A percentile compares a stretch with the other conserved stretches of the same genome.
Conservation (phyloP, 805 yeast species). For the Dipodascus geniculatus region DNA sequence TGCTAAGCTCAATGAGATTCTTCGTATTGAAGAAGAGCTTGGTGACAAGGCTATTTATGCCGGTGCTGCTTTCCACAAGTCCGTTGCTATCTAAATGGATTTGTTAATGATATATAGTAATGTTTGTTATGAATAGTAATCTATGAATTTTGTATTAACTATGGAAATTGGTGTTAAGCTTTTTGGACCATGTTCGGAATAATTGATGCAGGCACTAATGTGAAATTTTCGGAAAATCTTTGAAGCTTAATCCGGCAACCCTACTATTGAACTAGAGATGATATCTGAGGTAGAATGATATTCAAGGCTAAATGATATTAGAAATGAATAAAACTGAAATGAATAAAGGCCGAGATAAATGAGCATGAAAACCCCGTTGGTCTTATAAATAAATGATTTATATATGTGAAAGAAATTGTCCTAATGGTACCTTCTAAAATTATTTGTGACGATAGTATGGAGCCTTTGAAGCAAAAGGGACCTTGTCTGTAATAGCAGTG, state of each 20-base stretch:
- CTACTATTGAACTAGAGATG: too few species aligned
- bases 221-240: too few species aligned
- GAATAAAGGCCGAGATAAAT: too few species aligned
- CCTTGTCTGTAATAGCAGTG: not conserved
- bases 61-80: slow-evolving; percentile 76
- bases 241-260: too few species aligned
- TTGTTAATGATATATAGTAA: not conserved
- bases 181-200: too few species aligned
- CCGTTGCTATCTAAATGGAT: slow-evolving; percentile 25
- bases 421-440: not conserved
- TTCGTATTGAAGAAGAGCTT: slow-evolving; percentile 97
- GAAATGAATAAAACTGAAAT: too few species aligned
- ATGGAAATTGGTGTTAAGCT: not conserved
- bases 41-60: slow-evolving; percentile 97
- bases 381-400: too few species aligned
- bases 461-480: not conserved
- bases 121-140: not conserved
- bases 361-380: too few species aligned
- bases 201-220: too few species aligned
- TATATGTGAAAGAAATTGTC: too few species aligned
- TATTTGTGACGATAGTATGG: not conserved
- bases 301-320: too few species aligned
- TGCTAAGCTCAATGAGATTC: slow-evolving; percentile 96
- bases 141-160: not conserved
- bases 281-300: too few species aligned